Evolutionary conservation across 2,329 filamentous ascomycete species (phyloP), one percentile per base, ranked within the genome.

Genomic region (Colletotrichum magnum): DNA sequence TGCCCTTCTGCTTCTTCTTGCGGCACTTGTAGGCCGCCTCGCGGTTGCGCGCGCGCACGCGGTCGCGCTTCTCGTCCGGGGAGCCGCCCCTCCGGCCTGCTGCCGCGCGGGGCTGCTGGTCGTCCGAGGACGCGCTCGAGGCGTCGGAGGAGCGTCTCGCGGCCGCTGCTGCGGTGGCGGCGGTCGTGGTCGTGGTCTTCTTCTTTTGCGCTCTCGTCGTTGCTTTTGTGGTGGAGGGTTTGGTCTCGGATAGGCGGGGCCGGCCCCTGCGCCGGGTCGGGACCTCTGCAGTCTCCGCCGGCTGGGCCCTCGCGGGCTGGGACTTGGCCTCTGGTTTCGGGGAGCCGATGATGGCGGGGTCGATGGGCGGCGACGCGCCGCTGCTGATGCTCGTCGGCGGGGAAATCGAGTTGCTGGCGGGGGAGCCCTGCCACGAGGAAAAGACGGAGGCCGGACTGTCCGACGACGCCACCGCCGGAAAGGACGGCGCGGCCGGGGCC

Each of bases 21-120:
- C 70, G 59, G 53, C 70, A 72, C 57, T 72, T 72, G n/a, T 72
- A 64, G 36, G 70, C 70, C 1, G 70, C 70, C 68, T 72, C 68
- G 16, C 70, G 57, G 24, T 72, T 72, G 6, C 70, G 68, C 18
- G 60, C 64, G 18, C 70, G 70, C 13, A 72, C 60, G 15, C 64
- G 64, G 6, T 60, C 56, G 48, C 69, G 71, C 48, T 71, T 71
- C 2, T 71, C 70, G 36, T 53, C 24, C 12, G 45, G 16, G n/a
- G 21, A 1, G 36, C 28, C 24, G 50, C n/a, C 43, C 9, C 18
- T 24, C 4, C 26, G 4, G 26, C 26, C 26, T 4, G 4, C 26
- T 4, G 26, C 26, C 26, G 26, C 26, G 26, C 26, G 26, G 28
- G n/a, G 12, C 1, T 13, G 26, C 3, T 6, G 1, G 1, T 61